Evolutionary conservation across 176 grass and related monocot genomes (phyloP).

Genomic region (Canna indica): DNA sequence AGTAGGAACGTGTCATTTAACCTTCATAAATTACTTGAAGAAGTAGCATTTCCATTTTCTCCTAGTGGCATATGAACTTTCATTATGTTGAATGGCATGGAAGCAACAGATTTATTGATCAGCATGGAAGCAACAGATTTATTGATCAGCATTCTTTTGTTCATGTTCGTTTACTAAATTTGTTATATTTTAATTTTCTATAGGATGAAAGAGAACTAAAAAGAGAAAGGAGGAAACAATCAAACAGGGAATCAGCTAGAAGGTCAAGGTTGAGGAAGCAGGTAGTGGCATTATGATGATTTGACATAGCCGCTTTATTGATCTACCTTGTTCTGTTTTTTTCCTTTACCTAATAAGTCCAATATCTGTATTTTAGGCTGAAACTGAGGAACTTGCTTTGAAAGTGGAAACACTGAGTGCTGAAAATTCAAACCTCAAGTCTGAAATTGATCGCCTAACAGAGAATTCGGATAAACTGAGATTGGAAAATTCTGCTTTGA

Average conservation of each 20-base stretch:
- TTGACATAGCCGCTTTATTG: background rate
- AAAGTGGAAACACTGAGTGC: constrained; percentile 51
- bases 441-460: constrained; percentile 54
- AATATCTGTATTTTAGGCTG: constrained; percentile 45
- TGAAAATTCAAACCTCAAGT: constrained; percentile 50
- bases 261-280: constrained; percentile 85
- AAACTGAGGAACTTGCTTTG: constrained; percentile 52
- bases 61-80: background rate
- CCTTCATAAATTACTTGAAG: background rate
- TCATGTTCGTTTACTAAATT: background rate
- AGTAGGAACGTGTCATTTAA: background rate
- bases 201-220: constrained; percentile 73
- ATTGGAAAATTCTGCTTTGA: constrained; percentile 55
- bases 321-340: background rate
- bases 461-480: constrained; percentile 51
- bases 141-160: background rate
- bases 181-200: constrained; percentile 1
- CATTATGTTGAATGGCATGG: too few species aligned
- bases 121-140: background rate
- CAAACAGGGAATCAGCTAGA: constrained; percentile 54
- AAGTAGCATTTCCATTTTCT: background rate
- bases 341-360: background rate
- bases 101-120: background rate
- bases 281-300: constrained; percentile 13
- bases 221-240: constrained; percentile 33